These are phyloP conservation scores for Viridothelium virens DNA, from an alignment of 495 filamentous ascomycete species.

Conservation along the genomic window DNA sequence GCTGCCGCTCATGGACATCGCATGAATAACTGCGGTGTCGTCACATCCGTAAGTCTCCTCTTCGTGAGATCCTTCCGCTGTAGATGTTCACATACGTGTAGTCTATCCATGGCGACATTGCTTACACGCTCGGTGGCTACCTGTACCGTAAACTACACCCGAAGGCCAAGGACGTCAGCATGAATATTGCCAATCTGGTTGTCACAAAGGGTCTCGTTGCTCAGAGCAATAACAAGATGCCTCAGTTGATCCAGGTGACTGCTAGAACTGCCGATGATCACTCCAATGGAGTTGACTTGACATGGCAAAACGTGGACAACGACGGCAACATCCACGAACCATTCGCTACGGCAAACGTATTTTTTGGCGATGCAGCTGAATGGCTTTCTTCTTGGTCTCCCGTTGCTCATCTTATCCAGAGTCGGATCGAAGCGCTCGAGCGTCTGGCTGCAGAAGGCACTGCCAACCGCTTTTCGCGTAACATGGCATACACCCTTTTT, in stretches of 20 bases:
- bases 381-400: slow-evolving; percentile 42
- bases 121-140: slow-evolving; percentile 23
- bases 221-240: slow-evolving; percentile 23
- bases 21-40: slow-evolving; percentile 39
- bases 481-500: slow-evolving; percentile 71
- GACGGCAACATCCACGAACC: slow-evolving; percentile 63
- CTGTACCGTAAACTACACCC: slow-evolving; percentile 25
- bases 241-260: slow-evolving; percentile 35
- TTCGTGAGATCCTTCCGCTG: background rate
- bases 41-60: slow-evolving; percentile 33
- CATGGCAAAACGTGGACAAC: slow-evolving; percentile 60
- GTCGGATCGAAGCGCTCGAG: slow-evolving; percentile 40
- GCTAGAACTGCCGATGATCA: slow-evolving; percentile 27
- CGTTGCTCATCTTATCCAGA: slow-evolving; percentile 40
- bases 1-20: slow-evolving; percentile 32
- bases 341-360: slow-evolving; percentile 11
- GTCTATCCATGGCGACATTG: slow-evolving; percentile 15
- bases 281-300: slow-evolving; percentile 22
- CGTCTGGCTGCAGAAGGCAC: slow-evolving; percentile 27
- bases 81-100: background rate
- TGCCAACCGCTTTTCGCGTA: slow-evolving; percentile 44
- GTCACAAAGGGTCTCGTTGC: slow-evolving; percentile 28
- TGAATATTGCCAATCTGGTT: slow-evolving; percentile 30
- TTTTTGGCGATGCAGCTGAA: background rate
- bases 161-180: slow-evolving; percentile 16